A percentile compares a stretch with the other conserved stretches of the same genome.
Conservation (phyloP, 805 yeast genomes). For the Kluyveromyces dobzhanskii region DNA sequence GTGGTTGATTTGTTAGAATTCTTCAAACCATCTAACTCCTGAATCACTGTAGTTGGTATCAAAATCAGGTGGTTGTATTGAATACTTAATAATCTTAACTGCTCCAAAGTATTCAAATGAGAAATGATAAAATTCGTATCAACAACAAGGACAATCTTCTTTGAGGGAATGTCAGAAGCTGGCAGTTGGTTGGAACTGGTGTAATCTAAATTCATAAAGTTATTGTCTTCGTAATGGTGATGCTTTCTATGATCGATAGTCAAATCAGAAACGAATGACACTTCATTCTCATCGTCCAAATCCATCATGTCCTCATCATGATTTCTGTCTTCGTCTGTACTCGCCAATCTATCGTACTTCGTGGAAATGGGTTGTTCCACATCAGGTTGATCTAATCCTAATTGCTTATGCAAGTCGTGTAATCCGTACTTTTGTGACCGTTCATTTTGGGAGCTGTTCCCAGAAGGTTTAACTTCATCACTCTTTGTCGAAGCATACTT, state of each 20-base stretch:
- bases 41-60: conserved; percentile 61
- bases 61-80: conserved; percentile 43
- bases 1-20: conserved; percentile 25
- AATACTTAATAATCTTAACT: conserved; percentile 34
- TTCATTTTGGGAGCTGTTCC: too few species aligned
- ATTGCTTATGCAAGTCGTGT: neutral
- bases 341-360: too few species aligned
- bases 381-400: neutral
- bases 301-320: conserved; percentile 44
- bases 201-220: neutral
- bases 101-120: conserved; percentile 52
- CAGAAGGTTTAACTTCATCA: too few species aligned
- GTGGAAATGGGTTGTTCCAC: too few species aligned
- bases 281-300: conserved; percentile 39
- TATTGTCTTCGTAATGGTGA: neutral
- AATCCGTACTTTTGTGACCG: conserved; percentile 2
- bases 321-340: conserved; percentile 14
- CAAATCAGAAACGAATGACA: conserved; percentile 36
- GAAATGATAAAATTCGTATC: conserved; percentile 81
- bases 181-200: neutral
- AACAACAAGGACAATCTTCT: conserved; percentile 42
- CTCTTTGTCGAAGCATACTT: neutral
- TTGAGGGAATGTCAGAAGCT: neutral
- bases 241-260: conserved; percentile 23
- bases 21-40: conserved; percentile 81